Conservation (phyloP, 129 eudicot species). For the Erigeron canadensis region DNA sequence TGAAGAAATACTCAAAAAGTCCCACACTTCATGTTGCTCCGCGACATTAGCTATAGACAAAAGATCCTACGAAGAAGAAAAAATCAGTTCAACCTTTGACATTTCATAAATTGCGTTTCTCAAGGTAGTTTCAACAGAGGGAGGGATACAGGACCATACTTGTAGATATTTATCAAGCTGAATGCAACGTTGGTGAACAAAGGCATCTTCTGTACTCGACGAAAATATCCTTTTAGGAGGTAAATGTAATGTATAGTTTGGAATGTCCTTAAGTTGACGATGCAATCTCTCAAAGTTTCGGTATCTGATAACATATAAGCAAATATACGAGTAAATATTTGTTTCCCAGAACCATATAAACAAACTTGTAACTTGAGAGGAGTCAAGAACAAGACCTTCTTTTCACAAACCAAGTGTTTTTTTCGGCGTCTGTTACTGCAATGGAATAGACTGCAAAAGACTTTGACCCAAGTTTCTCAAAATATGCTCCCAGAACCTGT, state of each 20-base stretch:
- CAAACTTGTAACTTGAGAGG: not conserved
- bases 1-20: constrained; percentile 80
- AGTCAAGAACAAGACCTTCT: constrained; percentile 61
- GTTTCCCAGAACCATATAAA: not conserved
- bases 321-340: not conserved
- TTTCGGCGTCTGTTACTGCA: constrained; percentile 83
- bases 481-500: constrained; percentile 96
- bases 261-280: constrained; percentile 92
- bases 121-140: no score
- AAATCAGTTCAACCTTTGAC: not conserved
- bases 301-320: constrained; percentile 53
- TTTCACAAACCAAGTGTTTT: constrained; percentile 87
- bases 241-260: constrained; percentile 87
- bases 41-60: constrained; percentile 95
- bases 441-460: constrained; percentile 97
- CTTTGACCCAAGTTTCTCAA: constrained; percentile 86
- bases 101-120: not conserved
- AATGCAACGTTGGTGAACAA: constrained; percentile 98
- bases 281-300: constrained; percentile 96
- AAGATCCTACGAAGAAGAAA: constrained; percentile 70
- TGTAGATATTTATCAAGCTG: constrained; percentile 95
- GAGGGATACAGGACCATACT: constrained; percentile 37
- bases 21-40: constrained; percentile 99
- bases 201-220: constrained; percentile 97
- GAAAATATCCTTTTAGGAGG: constrained; percentile 99